Evolutionary conservation across 352 stramenopile genomes (phyloP), one percentile per base, ranked within the genome.

Genomic region (Phytophthora constricta): DNA sequence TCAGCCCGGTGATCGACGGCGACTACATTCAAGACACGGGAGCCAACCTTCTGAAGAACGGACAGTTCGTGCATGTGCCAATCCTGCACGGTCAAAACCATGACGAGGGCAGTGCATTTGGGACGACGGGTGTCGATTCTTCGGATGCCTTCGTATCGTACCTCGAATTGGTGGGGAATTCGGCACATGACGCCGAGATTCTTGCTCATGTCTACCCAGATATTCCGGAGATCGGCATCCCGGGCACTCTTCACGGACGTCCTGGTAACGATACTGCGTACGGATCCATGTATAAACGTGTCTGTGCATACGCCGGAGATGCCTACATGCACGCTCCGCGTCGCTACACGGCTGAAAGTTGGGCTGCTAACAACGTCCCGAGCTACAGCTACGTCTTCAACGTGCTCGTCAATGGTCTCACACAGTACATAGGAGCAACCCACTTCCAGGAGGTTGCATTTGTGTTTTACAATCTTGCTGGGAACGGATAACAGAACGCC

Each of bases 361-460:
- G 63, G 68, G 63, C 68, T 28, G 37, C 39, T 9, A 65, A 73
- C 58, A 43, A 50, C 33, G 9, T 70, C 1, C 22, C 63, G 5
- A 63, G 54, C 46, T 76, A 70, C 68, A 76, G 53, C 58, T 76
- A 76, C 58, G 19, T 50, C 14, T 73, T 76, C 33, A 56, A 73
- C 31, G 68, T 76, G 22, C 43, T 73, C n/a, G 31, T 53, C 2
- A 43, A 34, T 20, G 56, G 65, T 1, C 49, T 25, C 25, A 26
- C 9, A 2, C n/a, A 64, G 22, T 70, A 67, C 33, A 46, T 63
- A 13, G 52, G 68, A 1, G 25, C 64, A 5, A 70, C 52, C 25
- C 68, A 76, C 55, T 73, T 73, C 64, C 31, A 34, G 20, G 68
- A 76, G 31, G 64, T 76, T 2, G 63, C 68, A 1, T 76, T 74